Base-by-base conservation (phyloP, 257 asterid genomes). In the Jacaranda mimosifolia region DNA sequence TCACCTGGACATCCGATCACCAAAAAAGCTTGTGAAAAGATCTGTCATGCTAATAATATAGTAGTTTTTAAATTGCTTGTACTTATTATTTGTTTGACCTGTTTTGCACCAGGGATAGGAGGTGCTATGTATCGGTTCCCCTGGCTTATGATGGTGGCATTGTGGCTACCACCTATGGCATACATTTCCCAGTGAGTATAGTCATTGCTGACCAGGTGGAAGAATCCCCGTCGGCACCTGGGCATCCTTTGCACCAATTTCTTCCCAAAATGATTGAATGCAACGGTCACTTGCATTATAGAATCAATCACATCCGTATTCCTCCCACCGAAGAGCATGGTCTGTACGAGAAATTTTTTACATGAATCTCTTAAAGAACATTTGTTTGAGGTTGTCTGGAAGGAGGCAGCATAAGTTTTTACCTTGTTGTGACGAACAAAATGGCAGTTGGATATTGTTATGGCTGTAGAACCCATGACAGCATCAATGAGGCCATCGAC, bases 161-260 rank as follows among this genome's bases (percentile, higher is more conserved):
- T 72, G 57, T 70, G 73, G 58, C 92, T 89, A 9, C 94, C 94
- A 6, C 94, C 94, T 38, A 89, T 86, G 62, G 94, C 94, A 19
- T 89, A 89, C 94, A 86, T 89, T 3, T 79, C 51, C 94, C 94
- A 89, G 48, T 86, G 89, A 40, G 94, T 87, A 63, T 87, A 89
- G 70, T 89, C 92, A 9, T 89, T 89, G 84, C 87, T 89, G 14
- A 89, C 91, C 2, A 89, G 77, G 43, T 89, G 94, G 73, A 89
- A 68, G 72, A 67, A 89, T 11, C 94, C 94, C 56, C 72, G 71
- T 42, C 92, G 59, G 63, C 91, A 86, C 62, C 92, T 76, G 0
- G 94, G 94, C 94, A 89, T 89, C 66, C 94, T 85, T 21, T 89
- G 92, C 3, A 84, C 76, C 82, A 89, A 72, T 43, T 83, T 42